Evolutionary conservation across 2,329 filamentous ascomycete genomes (phyloP).

Genomic region (Aureobasidium lini): DNA sequence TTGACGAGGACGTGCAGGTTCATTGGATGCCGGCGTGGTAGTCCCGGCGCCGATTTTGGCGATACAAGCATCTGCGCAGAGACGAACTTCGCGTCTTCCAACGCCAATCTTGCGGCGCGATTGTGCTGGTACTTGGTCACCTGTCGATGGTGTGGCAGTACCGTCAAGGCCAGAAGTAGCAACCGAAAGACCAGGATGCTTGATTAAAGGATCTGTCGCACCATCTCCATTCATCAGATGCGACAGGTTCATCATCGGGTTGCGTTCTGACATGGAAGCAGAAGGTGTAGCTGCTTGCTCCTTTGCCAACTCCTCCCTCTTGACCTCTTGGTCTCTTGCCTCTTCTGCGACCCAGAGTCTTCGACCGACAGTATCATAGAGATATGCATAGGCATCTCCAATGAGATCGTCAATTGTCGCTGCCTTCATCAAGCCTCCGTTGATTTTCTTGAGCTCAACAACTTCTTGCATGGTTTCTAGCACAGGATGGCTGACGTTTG

Average conservation of each 20-base stretch:
- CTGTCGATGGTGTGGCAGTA: conserved; percentile 14
- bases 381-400: conserved; percentile 74
- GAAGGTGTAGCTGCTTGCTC: conserved; percentile 18
- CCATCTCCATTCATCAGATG: conserved; percentile 29
- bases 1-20: not conserved
- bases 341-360: conserved; percentile 39
- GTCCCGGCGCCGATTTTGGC: conserved; percentile 22
- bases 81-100: conserved; percentile 51
- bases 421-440: conserved; percentile 79
- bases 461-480: conserved; percentile 59
- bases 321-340: conserved; percentile 17
- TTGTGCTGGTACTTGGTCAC: conserved; percentile 11
- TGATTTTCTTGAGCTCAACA: conserved; percentile 68
- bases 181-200: not conserved
- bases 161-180: conserved; percentile 17
- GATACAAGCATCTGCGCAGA: conserved; percentile 51
- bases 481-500: conserved; percentile 38
- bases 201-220: conserved; percentile 16
- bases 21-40: conserved; percentile 6
- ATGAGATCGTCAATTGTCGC: conserved; percentile 87
- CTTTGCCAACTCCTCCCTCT: conserved; percentile 15
- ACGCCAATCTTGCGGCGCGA: conserved; percentile 48
- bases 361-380: conserved; percentile 62
- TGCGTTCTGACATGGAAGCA: conserved; percentile 18
- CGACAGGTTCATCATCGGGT: conserved; percentile 26